Evolutionary conservation across 2,329 filamentous ascomycete species (phyloP), one percentile per base, ranked within the genome.

Genomic region (Cercospora beticola): DNA sequence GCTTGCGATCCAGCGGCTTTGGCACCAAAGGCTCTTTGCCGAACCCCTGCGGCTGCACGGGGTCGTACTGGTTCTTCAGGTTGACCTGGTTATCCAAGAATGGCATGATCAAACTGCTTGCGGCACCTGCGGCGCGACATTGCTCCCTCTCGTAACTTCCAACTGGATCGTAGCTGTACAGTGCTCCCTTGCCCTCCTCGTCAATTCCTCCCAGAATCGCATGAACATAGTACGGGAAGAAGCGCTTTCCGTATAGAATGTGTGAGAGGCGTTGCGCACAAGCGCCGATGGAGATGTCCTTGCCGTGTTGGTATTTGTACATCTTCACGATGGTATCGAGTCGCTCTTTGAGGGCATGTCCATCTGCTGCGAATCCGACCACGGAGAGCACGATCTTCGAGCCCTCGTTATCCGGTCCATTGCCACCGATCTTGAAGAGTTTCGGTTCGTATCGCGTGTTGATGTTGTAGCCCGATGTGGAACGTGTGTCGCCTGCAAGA

Each of bases 61-160:
- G 93, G 66, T 95, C 86, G 80, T 97, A 97, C 85, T 97, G 94
- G 81, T 99, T 99, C 88, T 97, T 99, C 86, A 94, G 94, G 84
- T 98, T 98, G 85, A 99, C 95, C 83, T 99, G 96, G 81, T 99
- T 99, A 82, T 99, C 95, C 78, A 99, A 83, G 86, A 99, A 99
- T 1, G 95, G 95, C 92, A 97, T 99, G 82, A 99, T 99, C 81
- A 99, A 84, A 77, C 92, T 95, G 59, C 72, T 75, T 64, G 93
- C 91, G 14, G 95, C 94, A 76, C 95, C 95, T 52, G 92, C 95
- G 40, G 95, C 94, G 73, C 94, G 89, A 84, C 94, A 97, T 83
- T 97, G 92, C 83, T 99, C 95, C 73, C 95, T 86, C 86, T 99
- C 95, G 83, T 98, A 99, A 80, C 92, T 97, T 75, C 95, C 95